Evolutionary conservation across 768 basidiomycete species (phyloP).

Genomic region (Rhizopogon salebrosus): DNA sequence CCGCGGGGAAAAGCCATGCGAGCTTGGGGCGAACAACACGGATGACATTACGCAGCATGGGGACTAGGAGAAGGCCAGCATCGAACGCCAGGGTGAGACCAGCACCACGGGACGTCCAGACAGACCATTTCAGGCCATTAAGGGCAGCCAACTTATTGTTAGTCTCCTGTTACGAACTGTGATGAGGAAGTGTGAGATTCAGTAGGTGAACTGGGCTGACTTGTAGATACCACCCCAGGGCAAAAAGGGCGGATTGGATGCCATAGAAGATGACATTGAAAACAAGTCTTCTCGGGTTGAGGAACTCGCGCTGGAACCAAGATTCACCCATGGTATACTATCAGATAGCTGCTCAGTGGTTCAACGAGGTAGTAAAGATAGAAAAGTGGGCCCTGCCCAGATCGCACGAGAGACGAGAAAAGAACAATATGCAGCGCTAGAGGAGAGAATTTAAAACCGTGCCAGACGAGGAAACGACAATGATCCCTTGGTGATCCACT

Average conservation of each 20-base stretch:
- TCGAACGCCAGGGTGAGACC: constrained; percentile 87
- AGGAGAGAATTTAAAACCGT: background rate
- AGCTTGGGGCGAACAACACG: constrained; percentile 77
- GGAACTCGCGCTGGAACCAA: constrained; percentile 73
- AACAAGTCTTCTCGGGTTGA: constrained; percentile 53
- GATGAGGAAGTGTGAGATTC: background rate
- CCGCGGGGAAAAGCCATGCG: constrained; percentile 82
- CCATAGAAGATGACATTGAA: constrained; percentile 83
- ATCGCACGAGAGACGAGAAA: background rate
- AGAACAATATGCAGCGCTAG: background rate
- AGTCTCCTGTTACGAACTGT: constrained; percentile 37
- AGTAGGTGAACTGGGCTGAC: constrained; percentile 29
- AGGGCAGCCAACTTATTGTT: constrained; percentile 66
- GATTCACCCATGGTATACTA: constrained; percentile 49
- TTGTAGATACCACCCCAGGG: constrained; percentile 87
- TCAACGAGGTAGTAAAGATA: constrained; percentile 1
- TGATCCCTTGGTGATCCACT: background rate
- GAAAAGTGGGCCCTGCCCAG: constrained; percentile 1
- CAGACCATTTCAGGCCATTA: constrained; percentile 76
- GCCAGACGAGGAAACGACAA: background rate
- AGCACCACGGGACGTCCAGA: constrained; percentile 89
- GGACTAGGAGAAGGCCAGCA: constrained; percentile 81
- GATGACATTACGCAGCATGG: constrained; percentile 86
- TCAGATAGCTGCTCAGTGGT: background rate
- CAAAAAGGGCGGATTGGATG: constrained; percentile 67